Conservation (phyloP, 1,139 yeast species). For the Debaryomyces coudertii region DNA sequence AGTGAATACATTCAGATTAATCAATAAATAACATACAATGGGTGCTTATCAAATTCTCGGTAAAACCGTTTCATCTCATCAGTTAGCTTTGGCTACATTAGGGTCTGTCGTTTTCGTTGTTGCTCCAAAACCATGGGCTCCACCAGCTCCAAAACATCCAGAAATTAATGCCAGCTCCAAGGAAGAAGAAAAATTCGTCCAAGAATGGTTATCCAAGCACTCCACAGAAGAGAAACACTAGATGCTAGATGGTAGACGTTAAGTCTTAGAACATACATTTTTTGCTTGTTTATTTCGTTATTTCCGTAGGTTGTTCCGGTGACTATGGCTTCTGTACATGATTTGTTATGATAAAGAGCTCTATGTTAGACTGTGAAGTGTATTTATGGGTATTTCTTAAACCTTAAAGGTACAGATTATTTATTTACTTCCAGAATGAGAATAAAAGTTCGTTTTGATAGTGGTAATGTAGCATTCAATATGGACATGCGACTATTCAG, state of each 20-base stretch:
- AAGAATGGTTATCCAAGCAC: constrained; percentile 47
- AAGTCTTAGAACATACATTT: constrained; percentile 5
- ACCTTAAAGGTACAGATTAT: constrained; percentile 3
- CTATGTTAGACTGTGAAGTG: background rate
- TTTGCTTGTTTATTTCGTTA: constrained; percentile 5
- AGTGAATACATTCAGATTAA: background rate
- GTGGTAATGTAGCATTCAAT: background rate
- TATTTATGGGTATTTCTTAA: background rate
- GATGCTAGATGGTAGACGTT: background rate
- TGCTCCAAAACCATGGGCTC: constrained; percentile 74
- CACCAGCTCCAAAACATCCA: constrained; percentile 61
- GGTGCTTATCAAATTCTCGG: constrained; percentile 83
- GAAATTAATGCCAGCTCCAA: constrained; percentile 76
- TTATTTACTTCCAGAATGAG: constrained; percentile 3
- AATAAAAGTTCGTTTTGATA: constrained; percentile 3
- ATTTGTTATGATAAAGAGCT: background rate
- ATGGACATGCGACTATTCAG: background rate
- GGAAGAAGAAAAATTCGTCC: constrained; percentile 83
- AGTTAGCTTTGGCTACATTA: constrained; percentile 70
- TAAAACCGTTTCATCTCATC: constrained; percentile 72
- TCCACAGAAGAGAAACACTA: constrained; percentile 38
- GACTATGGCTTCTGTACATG: background rate
- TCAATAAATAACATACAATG: constrained; percentile 40
- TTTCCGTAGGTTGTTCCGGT: background rate
- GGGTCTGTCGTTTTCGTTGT: constrained; percentile 60